Percentiles rank a stretch among this genome's conserved stretches.
Evolutionary conservation across 2,329 filamentous ascomycete species (phyloP).

Genomic region (Colletotrichum sansevieriae): DNA sequence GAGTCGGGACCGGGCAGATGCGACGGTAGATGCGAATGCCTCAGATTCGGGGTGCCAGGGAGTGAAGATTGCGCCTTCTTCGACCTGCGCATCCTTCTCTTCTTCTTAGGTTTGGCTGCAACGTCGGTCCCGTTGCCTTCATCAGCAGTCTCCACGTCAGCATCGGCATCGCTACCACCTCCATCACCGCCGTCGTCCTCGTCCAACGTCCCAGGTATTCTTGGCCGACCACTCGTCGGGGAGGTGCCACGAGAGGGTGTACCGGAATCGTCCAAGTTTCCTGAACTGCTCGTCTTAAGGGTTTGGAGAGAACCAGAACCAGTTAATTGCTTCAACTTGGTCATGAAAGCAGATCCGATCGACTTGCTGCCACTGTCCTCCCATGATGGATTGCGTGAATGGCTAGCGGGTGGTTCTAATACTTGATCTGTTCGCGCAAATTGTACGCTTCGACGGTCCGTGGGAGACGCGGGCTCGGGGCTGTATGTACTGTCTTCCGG

Average conservation of each 20-base stretch:
- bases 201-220: constrained; percentile 66
- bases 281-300: constrained; percentile 54
- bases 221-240: constrained; percentile 60
- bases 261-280: constrained; percentile 52
- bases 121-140: constrained; percentile 69
- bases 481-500: constrained; percentile 42
- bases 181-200: constrained; percentile 58
- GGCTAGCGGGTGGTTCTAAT: constrained; percentile 61
- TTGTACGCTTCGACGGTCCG: constrained; percentile 76
- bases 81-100: constrained; percentile 66
- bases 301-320: constrained; percentile 62
- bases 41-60: constrained; percentile 72
- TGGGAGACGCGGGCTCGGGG: constrained; percentile 52
- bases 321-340: constrained; percentile 81
- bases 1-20: constrained; percentile 57
- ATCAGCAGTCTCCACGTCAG: constrained; percentile 87
- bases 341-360: constrained; percentile 77
- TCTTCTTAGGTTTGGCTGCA: constrained; percentile 68
- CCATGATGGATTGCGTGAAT: constrained; percentile 74
- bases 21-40: constrained; percentile 50
- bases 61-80: constrained; percentile 64
- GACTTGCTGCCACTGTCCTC: constrained; percentile 74
- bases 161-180: constrained; percentile 76
- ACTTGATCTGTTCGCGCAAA: constrained; percentile 72
- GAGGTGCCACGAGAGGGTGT: constrained; percentile 60